Evolutionary conservation across 116 monocot species (phyloP).

Genomic region (Trichopus zeylanicus): DNA sequence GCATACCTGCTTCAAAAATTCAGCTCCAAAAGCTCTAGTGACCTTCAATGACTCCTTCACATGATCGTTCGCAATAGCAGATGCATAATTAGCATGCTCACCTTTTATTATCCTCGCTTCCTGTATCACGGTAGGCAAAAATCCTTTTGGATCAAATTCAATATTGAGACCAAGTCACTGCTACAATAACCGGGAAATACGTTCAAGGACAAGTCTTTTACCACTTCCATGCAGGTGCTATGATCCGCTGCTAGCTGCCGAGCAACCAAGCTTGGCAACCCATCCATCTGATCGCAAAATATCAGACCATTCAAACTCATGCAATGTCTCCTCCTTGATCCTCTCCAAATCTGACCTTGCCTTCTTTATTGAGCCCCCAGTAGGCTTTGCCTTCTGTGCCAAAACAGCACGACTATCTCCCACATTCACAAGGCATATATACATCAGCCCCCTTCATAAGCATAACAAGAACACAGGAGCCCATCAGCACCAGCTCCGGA

Average conservation of each 20-base stretch:
- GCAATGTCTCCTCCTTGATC: constrained; percentile 20
- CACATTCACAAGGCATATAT: constrained; percentile 54
- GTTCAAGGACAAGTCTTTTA: not conserved
- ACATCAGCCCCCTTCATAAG: constrained; percentile 59
- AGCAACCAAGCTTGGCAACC: constrained; percentile 28
- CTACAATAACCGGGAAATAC: not conserved
- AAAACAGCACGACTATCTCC: constrained; percentile 51
- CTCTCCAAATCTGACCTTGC: constrained; percentile 12
- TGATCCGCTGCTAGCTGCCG: constrained; percentile 80
- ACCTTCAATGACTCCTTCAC: constrained; percentile 64
- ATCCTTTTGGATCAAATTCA: not conserved
- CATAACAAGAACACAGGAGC: constrained; percentile 56
- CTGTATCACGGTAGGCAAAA: constrained; percentile 13
- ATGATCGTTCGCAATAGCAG: constrained; percentile 33
- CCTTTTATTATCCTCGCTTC: constrained; percentile 35
- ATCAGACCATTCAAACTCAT: constrained; percentile 16
- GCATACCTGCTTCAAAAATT: constrained; percentile 45
- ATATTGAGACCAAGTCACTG: too few species aligned
- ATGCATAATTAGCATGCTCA: constrained; percentile 44
- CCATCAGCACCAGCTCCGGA: constrained; percentile 55
- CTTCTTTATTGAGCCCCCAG: constrained; percentile 14
- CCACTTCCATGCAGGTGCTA: constrained; percentile 69
- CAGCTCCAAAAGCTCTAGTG: constrained; percentile 65
- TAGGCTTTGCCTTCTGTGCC: constrained; percentile 25
- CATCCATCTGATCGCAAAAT: constrained; percentile 12